Conservation (phyloP, 164 flowering plant genomes). For the Umbilicus rupestris region DNA sequence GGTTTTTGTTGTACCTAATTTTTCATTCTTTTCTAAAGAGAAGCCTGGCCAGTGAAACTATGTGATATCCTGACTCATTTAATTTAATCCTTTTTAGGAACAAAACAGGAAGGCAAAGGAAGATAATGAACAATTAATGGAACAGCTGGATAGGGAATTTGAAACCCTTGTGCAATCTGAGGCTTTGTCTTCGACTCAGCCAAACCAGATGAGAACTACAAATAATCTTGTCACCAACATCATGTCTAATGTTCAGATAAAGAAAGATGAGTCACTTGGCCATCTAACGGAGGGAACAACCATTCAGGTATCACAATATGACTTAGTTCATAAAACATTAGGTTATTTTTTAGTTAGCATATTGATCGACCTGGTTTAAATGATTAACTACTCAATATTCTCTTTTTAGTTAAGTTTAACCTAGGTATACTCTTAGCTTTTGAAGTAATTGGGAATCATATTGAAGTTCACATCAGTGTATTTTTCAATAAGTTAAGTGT, state of each 20-base stretch:
- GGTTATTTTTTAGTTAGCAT: not conserved
- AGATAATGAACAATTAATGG: conserved; percentile 61
- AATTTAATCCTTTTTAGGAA: conserved; percentile 33
- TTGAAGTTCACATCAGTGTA: too few species aligned
- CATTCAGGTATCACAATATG: conserved; percentile 26
- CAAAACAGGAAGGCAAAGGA: conserved; percentile 75
- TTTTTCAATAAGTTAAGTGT: not conserved
- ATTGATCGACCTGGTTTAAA: too few species aligned
- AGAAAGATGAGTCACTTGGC: conserved; percentile 24
- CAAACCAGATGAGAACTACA: conserved; percentile 27
- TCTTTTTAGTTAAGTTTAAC: too few species aligned
- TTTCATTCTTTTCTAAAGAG: not conserved
- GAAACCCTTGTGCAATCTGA: conserved; percentile 49
- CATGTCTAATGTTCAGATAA: conserved; percentile 22
- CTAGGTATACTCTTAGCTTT: too few species aligned
- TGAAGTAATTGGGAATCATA: too few species aligned
- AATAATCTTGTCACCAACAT: conserved; percentile 18
- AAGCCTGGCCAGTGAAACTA: not conserved
- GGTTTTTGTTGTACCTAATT: conserved; percentile 28
- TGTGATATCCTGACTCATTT: not conserved
- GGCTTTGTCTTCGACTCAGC: conserved; percentile 50
- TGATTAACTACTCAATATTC: too few species aligned
- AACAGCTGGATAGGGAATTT: conserved; percentile 66
- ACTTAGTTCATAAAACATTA: not conserved
- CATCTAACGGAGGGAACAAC: conserved; percentile 14